Percentiles rank a stretch among this genome's conserved stretches.
phyloP scores from a whole-genome alignment of 805 yeast species.

The Hanseniaspora osmophila region DNA sequence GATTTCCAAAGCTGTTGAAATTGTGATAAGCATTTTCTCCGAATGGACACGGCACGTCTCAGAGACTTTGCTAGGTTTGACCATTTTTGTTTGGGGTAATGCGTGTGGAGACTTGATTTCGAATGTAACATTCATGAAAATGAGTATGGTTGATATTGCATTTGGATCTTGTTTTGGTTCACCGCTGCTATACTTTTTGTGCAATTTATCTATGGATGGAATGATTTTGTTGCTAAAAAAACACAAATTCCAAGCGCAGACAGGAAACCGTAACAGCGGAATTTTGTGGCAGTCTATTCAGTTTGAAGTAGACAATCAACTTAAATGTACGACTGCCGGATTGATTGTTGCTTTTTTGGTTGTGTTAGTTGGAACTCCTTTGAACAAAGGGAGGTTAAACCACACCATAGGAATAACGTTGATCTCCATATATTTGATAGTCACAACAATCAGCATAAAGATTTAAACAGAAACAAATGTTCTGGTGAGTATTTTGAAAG shows the following conservation, averaged over 20 bases:
- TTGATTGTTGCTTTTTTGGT: slow-evolving; percentile 27
- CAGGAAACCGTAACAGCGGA: background rate
- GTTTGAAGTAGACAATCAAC: slow-evolving; percentile 26
- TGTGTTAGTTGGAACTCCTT: slow-evolving; percentile 29
- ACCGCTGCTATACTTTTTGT: slow-evolving; percentile 61
- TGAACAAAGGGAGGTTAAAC: slow-evolving; percentile 33
- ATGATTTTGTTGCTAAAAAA: slow-evolving; percentile 22
- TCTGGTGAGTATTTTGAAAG: background rate
- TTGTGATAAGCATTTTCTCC: slow-evolving; percentile 47
- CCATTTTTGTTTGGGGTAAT: slow-evolving; percentile 84
- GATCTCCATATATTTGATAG: slow-evolving; percentile 10
- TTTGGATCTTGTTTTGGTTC: slow-evolving; percentile 94
- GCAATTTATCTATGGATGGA: slow-evolving; percentile 74
- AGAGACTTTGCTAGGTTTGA: slow-evolving; percentile 73
- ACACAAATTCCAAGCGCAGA: slow-evolving; percentile 2
- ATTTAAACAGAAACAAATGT: slow-evolving; percentile 1
- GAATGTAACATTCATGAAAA: slow-evolving; percentile 60
- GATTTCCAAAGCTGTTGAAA: slow-evolving; percentile 33
- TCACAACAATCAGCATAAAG: slow-evolving; percentile 12
- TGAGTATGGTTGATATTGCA: slow-evolving; percentile 83
- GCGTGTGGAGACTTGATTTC: slow-evolving; percentile 84
- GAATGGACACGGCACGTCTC: slow-evolving; percentile 48
- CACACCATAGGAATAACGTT: slow-evolving; percentile 26
- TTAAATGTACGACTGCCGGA: slow-evolving; percentile 27
- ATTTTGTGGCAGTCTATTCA: slow-evolving; percentile 13